Conservation (phyloP, 352 stramenopile species). For the Phytophthora lateralis region DNA sequence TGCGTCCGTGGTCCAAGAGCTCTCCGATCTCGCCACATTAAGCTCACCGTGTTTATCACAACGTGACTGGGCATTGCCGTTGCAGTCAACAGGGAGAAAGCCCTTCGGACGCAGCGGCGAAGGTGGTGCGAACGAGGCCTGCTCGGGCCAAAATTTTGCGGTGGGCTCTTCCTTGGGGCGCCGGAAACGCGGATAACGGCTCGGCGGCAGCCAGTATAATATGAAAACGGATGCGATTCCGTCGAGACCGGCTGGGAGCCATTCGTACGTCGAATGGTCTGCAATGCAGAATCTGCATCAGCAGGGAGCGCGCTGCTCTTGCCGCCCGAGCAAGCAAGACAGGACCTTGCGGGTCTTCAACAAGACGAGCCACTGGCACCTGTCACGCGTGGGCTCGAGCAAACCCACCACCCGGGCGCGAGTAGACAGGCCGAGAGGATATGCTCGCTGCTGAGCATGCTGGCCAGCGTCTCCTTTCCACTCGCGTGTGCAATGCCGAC, state of each 20-base stretch:
- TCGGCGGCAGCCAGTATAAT: neutral
- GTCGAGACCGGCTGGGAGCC: constrained; percentile 5
- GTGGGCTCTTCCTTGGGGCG: neutral
- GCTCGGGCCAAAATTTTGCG: constrained; percentile 10
- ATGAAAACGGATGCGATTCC: constrained; percentile 16
- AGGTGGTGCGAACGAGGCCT: constrained; percentile 5
- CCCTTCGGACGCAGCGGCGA: constrained; percentile 12
- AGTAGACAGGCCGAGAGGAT: constrained; percentile 28
- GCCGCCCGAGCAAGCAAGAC: constrained; percentile 18
- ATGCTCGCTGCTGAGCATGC: neutral
- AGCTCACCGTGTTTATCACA: too few relatives aligned
- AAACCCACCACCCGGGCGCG: constrained; percentile 15
- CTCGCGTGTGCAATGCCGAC: constrained; percentile 10
- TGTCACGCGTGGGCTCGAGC: constrained; percentile 1
- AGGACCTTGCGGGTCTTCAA: constrained; percentile 7
- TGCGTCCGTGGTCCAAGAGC: neutral
- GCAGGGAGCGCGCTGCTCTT: constrained; percentile 13
- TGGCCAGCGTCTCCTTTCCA: neutral
- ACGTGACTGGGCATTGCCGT: neutral
- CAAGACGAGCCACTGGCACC: constrained; percentile 15
- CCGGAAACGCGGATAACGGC: constrained; percentile 2
- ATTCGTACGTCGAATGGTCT: neutral
- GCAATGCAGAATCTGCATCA: neutral
- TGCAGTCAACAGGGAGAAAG: neutral
- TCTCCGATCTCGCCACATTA: too few relatives aligned